Percentiles rank a stretch among this genome's conserved stretches.
Evolutionary conservation across 2,329 filamentous ascomycete species (phyloP).

Genomic region (Mycosphaerella arachidis): DNA sequence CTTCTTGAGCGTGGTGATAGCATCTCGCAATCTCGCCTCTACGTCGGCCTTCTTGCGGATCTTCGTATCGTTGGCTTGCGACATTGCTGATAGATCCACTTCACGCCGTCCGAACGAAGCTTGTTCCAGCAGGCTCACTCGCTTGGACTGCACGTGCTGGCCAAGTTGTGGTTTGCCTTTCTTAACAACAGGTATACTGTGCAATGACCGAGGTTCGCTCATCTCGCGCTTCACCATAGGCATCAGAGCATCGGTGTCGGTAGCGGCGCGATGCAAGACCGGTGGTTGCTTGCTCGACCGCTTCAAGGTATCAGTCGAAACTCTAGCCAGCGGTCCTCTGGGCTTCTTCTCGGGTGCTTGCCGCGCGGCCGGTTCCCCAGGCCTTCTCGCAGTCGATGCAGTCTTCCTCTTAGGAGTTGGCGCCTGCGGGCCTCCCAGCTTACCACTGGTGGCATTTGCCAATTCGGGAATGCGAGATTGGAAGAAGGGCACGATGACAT

Average conservation of each 20-base stretch:
- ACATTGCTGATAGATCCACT: conserved; percentile 52
- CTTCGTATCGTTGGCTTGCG: conserved; percentile 53
- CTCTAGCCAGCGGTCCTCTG: conserved; percentile 56
- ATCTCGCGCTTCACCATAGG: conserved; percentile 63
- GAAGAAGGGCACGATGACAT: conserved; percentile 78
- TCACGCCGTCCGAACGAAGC: conserved; percentile 41
- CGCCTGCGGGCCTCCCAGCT: conserved; percentile 67
- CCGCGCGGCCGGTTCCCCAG: conserved; percentile 34
- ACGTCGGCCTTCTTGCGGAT: conserved; percentile 62
- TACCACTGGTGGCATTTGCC: conserved; percentile 67
- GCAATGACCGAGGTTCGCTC: conserved; percentile 56
- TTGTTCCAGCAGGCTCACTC: conserved; percentile 35
- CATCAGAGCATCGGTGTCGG: conserved; percentile 51
- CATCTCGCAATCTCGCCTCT: conserved; percentile 63
- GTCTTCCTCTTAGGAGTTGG: conserved; percentile 54
- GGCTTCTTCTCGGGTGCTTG: conserved; percentile 39
- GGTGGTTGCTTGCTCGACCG: conserved; percentile 53
- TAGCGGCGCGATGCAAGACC: conserved; percentile 65
- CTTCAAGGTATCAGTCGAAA: conserved; percentile 54
- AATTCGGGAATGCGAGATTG: conserved; percentile 68
- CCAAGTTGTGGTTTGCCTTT: conserved; percentile 2
- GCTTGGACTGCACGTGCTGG: conserved; percentile 28
- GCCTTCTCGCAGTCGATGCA: conserved; percentile 36
- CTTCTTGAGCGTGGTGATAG: conserved; percentile 68
- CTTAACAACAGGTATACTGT: conserved; percentile 40